A percentile compares a stretch with the other conserved stretches of the same genome.
These are phyloP conservation scores for Mallotus nudiflorus DNA, from an alignment of 345 rosid species.

Conservation along the genomic window DNA sequence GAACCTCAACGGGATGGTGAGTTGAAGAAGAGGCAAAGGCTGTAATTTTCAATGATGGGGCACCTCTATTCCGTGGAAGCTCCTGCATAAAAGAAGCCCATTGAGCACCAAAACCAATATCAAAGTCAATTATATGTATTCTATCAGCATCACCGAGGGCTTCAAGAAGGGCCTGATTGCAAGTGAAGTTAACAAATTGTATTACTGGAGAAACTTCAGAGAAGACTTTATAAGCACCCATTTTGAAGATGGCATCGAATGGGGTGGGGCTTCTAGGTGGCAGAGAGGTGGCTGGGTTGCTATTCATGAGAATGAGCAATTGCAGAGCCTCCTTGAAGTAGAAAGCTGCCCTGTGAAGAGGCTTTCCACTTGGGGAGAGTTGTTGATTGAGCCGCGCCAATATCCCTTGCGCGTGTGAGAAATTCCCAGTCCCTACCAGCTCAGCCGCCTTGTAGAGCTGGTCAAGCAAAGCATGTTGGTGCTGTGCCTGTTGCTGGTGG, in stretches of 20 bases:
- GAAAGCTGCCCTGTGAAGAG: constrained; percentile 55
- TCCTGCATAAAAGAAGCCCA: constrained; percentile 71
- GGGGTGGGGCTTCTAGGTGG: constrained; percentile 37
- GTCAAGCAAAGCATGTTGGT: constrained; percentile 39
- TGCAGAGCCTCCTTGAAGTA: constrained; percentile 66
- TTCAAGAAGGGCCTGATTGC: constrained; percentile 57
- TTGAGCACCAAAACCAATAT: constrained; percentile 61
- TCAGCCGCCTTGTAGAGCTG: constrained; percentile 57
- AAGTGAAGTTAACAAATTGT: constrained; percentile 55
- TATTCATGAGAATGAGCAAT: constrained; percentile 37
- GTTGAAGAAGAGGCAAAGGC: constrained; percentile 53
- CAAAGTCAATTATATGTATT: constrained; percentile 58
- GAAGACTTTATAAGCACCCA: constrained; percentile 54
- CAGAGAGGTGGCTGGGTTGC: constrained; percentile 36
- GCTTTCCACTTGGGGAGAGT: constrained; percentile 67
- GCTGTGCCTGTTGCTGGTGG: constrained; percentile 35
- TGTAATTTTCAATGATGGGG: constrained; percentile 50
- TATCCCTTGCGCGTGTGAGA: constrained; percentile 95
- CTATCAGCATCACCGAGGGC: constrained; percentile 40
- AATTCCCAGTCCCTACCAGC: constrained; percentile 54
- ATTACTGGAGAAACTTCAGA: constrained; percentile 54
- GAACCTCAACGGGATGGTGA: constrained; percentile 48
- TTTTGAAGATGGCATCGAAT: constrained; percentile 47
- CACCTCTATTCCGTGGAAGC: constrained; percentile 46
- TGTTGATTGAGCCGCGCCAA: constrained; percentile 99